Conservation (phyloP, 768 basidiomycete species). For the Kwoniella dejecticola region DNA sequence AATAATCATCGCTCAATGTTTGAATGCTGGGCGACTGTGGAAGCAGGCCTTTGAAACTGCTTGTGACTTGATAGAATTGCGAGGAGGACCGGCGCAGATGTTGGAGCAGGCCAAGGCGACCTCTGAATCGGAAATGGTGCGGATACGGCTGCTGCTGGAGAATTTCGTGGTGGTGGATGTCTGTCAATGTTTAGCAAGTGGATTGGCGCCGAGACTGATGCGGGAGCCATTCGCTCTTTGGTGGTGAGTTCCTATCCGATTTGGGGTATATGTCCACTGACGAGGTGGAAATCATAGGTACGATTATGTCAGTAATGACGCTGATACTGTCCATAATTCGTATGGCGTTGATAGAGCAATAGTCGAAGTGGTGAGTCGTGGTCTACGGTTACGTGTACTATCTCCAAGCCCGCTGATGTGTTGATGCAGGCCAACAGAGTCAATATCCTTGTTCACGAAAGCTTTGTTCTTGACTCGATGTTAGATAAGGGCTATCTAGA, state of each 20-base stretch:
- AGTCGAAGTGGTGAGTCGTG: conserved; percentile 27
- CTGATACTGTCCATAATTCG: conserved; percentile 17
- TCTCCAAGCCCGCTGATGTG: background rate
- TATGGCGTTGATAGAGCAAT: conserved; percentile 24
- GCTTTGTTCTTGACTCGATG: background rate
- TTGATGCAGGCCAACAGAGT: conserved; percentile 22
- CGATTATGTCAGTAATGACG: conserved; percentile 10
- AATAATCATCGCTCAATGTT: conserved; percentile 15
- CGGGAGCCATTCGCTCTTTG: conserved; percentile 22
- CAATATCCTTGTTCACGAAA: conserved; percentile 22
- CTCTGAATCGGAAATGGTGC: background rate
- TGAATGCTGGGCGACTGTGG: conserved; percentile 12
- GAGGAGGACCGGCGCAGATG: conserved; percentile 22
- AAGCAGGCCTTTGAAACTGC: conserved; percentile 20
- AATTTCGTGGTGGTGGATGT: conserved; percentile 22
- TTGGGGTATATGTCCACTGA: too few species aligned
- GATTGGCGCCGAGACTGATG: conserved; percentile 21
- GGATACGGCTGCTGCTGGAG: conserved; percentile 14
- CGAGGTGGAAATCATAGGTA: too few species aligned
- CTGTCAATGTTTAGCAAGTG: conserved; percentile 21
- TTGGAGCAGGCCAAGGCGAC: conserved; percentile 5
- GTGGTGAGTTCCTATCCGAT: too few species aligned
- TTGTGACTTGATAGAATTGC: conserved; percentile 4
- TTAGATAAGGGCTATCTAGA: conserved; percentile 4
- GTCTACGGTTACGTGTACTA: background rate